Evolutionary conservation across 495 filamentous ascomycete genomes (phyloP).

Genomic region (Aspergillus homomorphus): DNA sequence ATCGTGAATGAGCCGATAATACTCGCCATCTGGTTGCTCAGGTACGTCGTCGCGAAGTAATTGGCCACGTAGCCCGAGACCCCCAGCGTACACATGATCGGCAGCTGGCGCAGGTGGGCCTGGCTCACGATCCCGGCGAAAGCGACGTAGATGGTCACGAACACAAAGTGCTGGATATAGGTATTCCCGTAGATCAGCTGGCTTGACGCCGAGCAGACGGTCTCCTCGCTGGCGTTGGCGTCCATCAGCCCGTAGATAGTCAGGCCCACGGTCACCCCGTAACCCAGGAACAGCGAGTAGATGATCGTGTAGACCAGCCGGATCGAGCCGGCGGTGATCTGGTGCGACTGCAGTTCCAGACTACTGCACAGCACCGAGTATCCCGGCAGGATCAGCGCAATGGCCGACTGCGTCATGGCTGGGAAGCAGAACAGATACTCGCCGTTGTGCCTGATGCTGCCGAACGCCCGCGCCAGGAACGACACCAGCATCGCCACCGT

Average conservation of each 20-base stretch:
- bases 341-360: constrained; percentile 83
- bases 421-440: constrained; percentile 83
- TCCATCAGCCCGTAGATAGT: constrained; percentile 86
- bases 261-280: constrained; percentile 90
- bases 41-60: constrained; percentile 68
- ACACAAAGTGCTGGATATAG: constrained; percentile 51
- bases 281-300: constrained; percentile 91
- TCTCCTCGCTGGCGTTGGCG: constrained; percentile 63
- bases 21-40: constrained; percentile 72
- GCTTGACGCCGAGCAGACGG: constrained; percentile 54
- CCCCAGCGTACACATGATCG: constrained; percentile 79
- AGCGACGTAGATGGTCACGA: constrained; percentile 71
- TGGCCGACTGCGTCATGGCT: constrained; percentile 82
- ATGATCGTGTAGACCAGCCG: constrained; percentile 96
- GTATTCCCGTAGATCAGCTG: constrained; percentile 46
- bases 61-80: constrained; percentile 80
- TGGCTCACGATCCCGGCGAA: constrained; percentile 86
- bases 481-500: constrained; percentile 79
- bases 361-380: constrained; percentile 81
- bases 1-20: constrained; percentile 84
- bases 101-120: constrained; percentile 84
- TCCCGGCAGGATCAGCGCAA: constrained; percentile 88
- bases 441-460: constrained; percentile 56
- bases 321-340: constrained; percentile 85
- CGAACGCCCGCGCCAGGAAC: constrained; percentile 82